Evolutionary conservation across 129 eudicot species (phyloP).

Genomic region (Ambrosia artemisiifolia): DNA sequence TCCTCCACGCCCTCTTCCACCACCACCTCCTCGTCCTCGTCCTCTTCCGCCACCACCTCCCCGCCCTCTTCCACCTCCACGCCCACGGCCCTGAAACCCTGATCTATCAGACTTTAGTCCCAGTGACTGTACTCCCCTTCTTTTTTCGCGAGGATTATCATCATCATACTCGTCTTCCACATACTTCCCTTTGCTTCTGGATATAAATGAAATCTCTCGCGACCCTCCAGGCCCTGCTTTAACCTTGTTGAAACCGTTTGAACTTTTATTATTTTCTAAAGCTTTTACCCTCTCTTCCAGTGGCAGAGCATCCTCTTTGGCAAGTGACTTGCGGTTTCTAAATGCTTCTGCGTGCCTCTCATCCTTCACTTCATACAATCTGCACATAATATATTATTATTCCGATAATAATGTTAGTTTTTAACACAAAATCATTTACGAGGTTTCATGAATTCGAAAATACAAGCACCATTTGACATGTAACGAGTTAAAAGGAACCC

Average conservation of each 20-base stretch:
- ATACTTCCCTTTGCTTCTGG: slow-evolving; percentile 59
- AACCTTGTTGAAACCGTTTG: slow-evolving; percentile 40
- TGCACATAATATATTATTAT: slow-evolving; percentile 26
- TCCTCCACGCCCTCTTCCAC: slow-evolving; percentile 3
- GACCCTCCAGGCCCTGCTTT: slow-evolving; percentile 91
- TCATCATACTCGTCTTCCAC: slow-evolving; percentile 60
- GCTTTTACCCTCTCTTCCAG: slow-evolving; percentile 79
- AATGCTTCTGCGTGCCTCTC: slow-evolving; percentile 92
- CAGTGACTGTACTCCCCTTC: slow-evolving; percentile 72
- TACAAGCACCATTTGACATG: not conserved
- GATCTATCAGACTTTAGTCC: slow-evolving; percentile 56
- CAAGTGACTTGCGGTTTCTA: slow-evolving; percentile 58
- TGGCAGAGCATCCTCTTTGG: slow-evolving; percentile 77
- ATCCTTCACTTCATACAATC: slow-evolving; percentile 92
- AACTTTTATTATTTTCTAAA: slow-evolving; percentile 24
- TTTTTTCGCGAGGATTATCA: slow-evolving; percentile 44
- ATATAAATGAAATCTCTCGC: slow-evolving; percentile 71
- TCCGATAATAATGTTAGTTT: not conserved
- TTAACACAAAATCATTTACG: not conserved
- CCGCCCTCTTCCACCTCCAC: slow-evolving; percentile 31
- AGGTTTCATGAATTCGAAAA: too few relatives aligned
- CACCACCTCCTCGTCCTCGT: slow-evolving; percentile 9
- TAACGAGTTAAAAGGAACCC: not conserved
- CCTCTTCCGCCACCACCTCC: slow-evolving; percentile 30
- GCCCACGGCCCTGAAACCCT: slow-evolving; percentile 37